phyloP scores from a whole-genome alignment of 2,329 filamentous ascomycete genomes.

The Aureobasidium sp. region DNA sequence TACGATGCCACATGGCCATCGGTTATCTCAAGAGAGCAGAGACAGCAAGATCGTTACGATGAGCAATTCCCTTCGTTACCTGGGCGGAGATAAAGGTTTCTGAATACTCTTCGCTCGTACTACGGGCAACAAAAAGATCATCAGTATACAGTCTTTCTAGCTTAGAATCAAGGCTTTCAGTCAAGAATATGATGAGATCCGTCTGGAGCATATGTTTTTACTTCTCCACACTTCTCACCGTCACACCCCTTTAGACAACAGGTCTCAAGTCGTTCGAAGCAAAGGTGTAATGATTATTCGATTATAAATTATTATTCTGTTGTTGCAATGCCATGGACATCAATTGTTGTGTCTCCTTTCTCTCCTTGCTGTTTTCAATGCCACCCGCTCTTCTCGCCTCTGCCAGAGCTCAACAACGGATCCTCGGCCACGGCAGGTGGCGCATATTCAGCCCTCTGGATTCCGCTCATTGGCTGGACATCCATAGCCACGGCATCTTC shows the following conservation, averaged over 20 bases:
- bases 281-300: background rate
- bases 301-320: background rate
- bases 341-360: too few relatives aligned
- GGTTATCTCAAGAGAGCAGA: background rate
- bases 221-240: background rate
- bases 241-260: too few relatives aligned
- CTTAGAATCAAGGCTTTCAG: background rate
- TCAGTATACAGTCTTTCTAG: background rate
- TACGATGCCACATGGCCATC: background rate
- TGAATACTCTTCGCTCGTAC: background rate
- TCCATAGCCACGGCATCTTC: constrained; percentile 84
- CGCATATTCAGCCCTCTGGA: constrained; percentile 56
- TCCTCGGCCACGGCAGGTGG: constrained; percentile 33
- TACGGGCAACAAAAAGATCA: background rate
- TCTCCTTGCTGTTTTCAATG: background rate
- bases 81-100: background rate
- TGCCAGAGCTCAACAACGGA: constrained; percentile 21
- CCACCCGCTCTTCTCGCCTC: constrained; percentile 28
- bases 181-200: background rate
- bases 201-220: background rate
- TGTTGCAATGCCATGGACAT: background rate
- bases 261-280: background rate
- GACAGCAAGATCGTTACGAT: background rate
- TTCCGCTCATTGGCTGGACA: constrained; percentile 64
- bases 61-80: background rate